Conservation (phyloP, 345 rosid species). For the Heritiera littoralis region DNA sequence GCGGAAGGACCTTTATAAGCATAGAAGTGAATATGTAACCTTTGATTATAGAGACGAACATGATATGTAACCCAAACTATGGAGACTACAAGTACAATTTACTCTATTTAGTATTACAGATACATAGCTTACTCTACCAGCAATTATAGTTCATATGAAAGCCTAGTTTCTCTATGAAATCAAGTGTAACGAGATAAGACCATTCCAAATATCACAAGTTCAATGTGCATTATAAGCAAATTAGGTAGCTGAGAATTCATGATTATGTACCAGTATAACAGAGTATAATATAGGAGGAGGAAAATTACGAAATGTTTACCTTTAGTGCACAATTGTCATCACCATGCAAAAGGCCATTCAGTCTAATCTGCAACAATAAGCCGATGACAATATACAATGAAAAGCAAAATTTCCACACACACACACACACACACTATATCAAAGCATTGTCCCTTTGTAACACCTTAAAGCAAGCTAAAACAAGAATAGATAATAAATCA, state of each 20-base stretch:
- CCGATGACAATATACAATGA: neutral
- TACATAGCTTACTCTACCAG: neutral
- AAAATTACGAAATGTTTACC: constrained; percentile 39
- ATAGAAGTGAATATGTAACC: neutral
- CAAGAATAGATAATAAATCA: neutral
- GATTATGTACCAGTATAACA: neutral
- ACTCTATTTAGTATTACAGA: neutral
- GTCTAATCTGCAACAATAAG: constrained; percentile 61
- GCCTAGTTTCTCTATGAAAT: neutral
- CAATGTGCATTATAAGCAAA: neutral
- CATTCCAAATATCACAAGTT: neutral
- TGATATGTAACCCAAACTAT: neutral
- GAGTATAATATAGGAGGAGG: neutral
- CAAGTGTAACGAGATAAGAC: neutral
- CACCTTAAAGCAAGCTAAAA: neutral
- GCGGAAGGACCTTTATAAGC: neutral
- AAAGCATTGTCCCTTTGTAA: neutral
- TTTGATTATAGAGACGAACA: neutral
- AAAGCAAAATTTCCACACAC: constrained; percentile 2
- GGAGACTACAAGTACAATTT: neutral
- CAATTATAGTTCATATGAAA: neutral
- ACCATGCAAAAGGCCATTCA: constrained; percentile 86
- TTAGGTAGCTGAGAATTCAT: neutral
- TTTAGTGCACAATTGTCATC: constrained; percentile 81
- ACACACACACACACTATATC: neutral